These are phyloP conservation scores for Akanthomyces uredinophilus DNA, from an alignment of 2,329 filamentous ascomycete species.

Conservation along the genomic window DNA sequence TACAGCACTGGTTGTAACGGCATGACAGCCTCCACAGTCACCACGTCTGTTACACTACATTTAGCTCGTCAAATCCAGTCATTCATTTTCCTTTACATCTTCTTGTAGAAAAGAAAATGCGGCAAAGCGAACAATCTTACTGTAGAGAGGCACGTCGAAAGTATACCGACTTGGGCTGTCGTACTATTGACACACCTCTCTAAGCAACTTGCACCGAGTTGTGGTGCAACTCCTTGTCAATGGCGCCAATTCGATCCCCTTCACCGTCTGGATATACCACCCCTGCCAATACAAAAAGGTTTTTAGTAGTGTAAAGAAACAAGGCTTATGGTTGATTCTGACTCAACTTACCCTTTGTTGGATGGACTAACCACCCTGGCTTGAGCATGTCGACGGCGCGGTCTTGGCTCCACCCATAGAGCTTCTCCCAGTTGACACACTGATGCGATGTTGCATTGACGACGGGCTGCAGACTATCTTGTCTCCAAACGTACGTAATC, in stretches of 20 bases:
- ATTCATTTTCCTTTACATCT: not conserved
- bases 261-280: constrained; percentile 5
- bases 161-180: not conserved
- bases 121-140: too few relatives aligned
- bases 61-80: too few relatives aligned
- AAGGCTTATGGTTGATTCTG: too few relatives aligned
- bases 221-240: constrained; percentile 10
- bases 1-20: not conserved
- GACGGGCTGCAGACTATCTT: not conserved
- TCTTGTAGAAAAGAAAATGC: too few relatives aligned
- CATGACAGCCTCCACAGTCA: constrained; percentile 1
- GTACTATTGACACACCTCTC: not conserved
- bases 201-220: not conserved
- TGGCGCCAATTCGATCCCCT: constrained; percentile 5
- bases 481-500: constrained; percentile 12
- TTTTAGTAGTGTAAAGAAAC: not conserved
- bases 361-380: constrained; percentile 10
- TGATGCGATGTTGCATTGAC: constrained; percentile 10
- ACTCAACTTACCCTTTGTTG: constrained; percentile 4
- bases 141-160: not conserved
- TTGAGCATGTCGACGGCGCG: constrained; percentile 10
- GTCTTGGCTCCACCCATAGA: constrained; percentile 8
- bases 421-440: constrained; percentile 12
- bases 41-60: not conserved
- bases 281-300: not conserved